Base-by-base conservation (phyloP, 208 protist genomes). In the Endotrypanum monterogeii region DNA sequence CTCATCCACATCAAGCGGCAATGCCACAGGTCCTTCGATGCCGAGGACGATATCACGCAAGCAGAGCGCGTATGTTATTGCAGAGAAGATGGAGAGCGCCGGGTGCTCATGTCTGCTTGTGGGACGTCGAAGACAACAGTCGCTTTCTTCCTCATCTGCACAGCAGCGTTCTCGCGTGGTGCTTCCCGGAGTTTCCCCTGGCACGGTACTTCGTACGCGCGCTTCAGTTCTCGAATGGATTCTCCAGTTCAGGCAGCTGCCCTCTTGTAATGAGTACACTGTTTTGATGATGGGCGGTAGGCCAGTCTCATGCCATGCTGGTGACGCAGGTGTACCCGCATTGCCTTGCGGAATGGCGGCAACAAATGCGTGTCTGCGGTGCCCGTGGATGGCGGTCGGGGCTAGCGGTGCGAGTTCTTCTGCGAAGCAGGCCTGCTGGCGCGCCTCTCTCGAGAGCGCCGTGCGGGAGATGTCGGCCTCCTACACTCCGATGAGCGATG, bases 321-420 rank as follows among this genome's bases (percentile, higher is more conserved):
- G 18, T 16, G 61, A 55, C 52, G 73, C 61, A 68, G 25, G 57
- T 50, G 70, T 80, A 30, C 75, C 68, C 4, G 32, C 73, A 7
- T 50, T 87, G 20, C 74, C 85, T 14, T 93, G 89, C 37, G 55
- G 62, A 1, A 74, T 79, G 28, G 83, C 84, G 7, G 76, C 70
- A 14, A 41, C 39, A 1, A 69, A 55, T 35, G 76, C 51, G 8
- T 96, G 92, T 60, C 16, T n/a, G 37, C 81, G 82, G 6, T 94
- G 89, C 72, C 92, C 89, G 35, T 96, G 92, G 92, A 93, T 94
- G 87, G 80, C 81, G 54, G 67, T 80, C 12, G 71, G 71, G 48
- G 44, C 7, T 28, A 46, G 57, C 4, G 70, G 70, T 39, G 48
- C 30, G 16, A 56, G 61, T 7, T 66, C 74, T 7, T 41, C 48